Base-by-base conservation (phyloP, 441 rosid genomes). In the Biscutella auriculata region DNA sequence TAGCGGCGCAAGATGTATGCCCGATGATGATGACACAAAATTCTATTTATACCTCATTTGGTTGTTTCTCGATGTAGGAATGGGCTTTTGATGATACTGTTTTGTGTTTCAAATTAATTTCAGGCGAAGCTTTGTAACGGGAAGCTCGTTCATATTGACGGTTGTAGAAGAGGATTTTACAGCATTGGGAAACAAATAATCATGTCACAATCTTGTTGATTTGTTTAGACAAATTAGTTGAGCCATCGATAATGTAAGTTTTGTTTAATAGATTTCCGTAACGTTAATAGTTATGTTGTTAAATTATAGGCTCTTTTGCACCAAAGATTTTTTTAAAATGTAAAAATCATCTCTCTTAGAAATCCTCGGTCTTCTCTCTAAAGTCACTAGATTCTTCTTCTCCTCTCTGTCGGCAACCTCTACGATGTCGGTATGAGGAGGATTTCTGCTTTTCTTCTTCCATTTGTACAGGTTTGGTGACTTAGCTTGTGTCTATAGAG, bases 91-190 rank as follows among this genome's bases (percentile, higher is more conserved):
- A 11, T 64, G 53, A 70, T 33, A 35, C 9, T 2, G 12, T 61
- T 47, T 55, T 19, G 26, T 33, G 28, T 48, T 34, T 67, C 29
- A 23, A 8, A 42, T 37, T 32, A 4, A 8, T 68, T 9, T 42
- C 76, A 92, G 98, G 98, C 80, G 78, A 92, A 86, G 83, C 85
- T 88, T 60, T 84, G 96, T 77, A 86, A 86, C 53, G 96, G 95
- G 68, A 92, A 88, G 83, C 53, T 83, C 74, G 81, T 86, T 66
- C 83, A 81, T 12, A 82, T 88, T 35, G 96, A 92, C 71, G 84
- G 84, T 60, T 82, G 89, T 76, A 78, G 68, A 32, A 79, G 78
- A 62, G 94, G 98, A 15, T 92, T 86, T 72, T 86, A 69, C 73
- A 74, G 77, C 37, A 63, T 77, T 33, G 96, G 96, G 51, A 92